A percentile compares a stretch with the other conserved stretches of the same genome.
These are phyloP conservation scores for Stemphylium vesicarium DNA, from an alignment of 2,329 filamentous ascomycete species.

Conservation along the genomic window DNA sequence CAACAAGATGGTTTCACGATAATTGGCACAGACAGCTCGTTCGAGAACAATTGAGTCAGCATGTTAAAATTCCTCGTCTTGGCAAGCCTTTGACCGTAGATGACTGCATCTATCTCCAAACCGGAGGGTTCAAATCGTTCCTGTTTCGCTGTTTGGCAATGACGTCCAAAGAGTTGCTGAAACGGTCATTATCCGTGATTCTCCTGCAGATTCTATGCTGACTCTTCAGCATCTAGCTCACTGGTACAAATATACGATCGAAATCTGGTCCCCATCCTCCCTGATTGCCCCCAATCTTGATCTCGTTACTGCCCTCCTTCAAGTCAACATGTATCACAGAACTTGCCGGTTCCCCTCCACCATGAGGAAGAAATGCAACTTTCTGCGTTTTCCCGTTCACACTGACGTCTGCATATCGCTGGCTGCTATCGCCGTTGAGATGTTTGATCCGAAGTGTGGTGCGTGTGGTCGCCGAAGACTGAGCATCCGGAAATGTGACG, in stretches of 20 bases:
- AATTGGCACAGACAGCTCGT: no score
- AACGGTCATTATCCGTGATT: no score
- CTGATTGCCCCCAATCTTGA: slow-evolving; percentile 55
- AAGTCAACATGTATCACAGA: slow-evolving; percentile 59
- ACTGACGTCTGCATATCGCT: slow-evolving; percentile 61
- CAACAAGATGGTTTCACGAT: background rate
- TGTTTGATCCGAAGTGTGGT: slow-evolving; percentile 64
- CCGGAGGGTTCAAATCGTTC: no score
- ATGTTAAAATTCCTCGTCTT: background rate
- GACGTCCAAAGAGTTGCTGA: no score
- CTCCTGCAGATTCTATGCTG: no score
- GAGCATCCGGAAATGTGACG: slow-evolving; percentile 57
- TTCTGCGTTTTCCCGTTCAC: slow-evolving; percentile 62
- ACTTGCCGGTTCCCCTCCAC: slow-evolving; percentile 53
- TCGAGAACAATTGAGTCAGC: no score
- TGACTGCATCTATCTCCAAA: no score
- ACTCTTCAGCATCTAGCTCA: slow-evolving; percentile 5
- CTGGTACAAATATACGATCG: slow-evolving; percentile 62
- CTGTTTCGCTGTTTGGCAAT: no score
- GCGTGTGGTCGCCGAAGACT: slow-evolving; percentile 52
- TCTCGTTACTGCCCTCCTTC: slow-evolving; percentile 57
- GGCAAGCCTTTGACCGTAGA: background rate
- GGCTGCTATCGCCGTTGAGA: slow-evolving; percentile 60
- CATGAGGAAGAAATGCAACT: slow-evolving; percentile 63
- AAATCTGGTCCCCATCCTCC: slow-evolving; percentile 59